phyloP scores from a whole-genome alignment of 305 asterid genomes.

The Solanum hybrid region DNA sequence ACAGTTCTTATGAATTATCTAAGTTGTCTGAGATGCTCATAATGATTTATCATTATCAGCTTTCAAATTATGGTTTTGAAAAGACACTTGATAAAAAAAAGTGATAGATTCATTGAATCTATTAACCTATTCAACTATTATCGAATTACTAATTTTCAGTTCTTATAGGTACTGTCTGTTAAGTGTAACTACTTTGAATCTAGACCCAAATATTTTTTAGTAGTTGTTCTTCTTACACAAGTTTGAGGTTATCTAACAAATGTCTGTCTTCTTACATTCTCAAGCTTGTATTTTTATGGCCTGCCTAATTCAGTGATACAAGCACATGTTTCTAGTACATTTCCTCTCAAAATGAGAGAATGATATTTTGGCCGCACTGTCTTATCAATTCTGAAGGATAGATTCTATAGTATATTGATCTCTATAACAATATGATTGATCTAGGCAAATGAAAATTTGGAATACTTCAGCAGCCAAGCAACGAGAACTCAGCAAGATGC shows the following conservation, averaged over 20 bases:
- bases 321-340: background rate
- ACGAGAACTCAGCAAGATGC: conserved; percentile 77
- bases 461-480: conserved; percentile 88
- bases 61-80: background rate
- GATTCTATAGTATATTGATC: background rate
- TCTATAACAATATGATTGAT: conserved; percentile 18
- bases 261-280: background rate
- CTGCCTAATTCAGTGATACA: background rate
- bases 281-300: background rate
- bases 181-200: background rate
- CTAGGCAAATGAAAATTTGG: conserved; percentile 98
- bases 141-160: background rate
- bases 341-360: background rate
- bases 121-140: background rate
- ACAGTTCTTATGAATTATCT: background rate
- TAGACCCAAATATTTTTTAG: background rate
- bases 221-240: background rate
- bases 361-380: background rate
- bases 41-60: background rate
- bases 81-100: background rate
- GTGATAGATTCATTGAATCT: background rate
- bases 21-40: background rate
- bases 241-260: background rate
- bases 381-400: background rate
- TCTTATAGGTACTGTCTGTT: background rate